phyloP scores from a whole-genome alignment of 257 asterid species.

The Forsythia suspensa region DNA sequence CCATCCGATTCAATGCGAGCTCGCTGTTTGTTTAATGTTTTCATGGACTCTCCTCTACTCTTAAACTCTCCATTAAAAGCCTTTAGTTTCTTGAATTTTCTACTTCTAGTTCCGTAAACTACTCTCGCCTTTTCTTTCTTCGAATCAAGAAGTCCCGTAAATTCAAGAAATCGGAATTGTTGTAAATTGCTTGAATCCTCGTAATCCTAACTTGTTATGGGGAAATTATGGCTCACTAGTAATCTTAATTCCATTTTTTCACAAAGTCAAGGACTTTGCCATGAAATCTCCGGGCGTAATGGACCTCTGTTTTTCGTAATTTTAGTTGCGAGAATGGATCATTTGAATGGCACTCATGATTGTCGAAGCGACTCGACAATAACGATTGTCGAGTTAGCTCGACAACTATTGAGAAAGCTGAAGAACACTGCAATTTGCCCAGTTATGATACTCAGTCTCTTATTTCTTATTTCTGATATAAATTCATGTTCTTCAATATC shows the following conservation, averaged over 20 bases:
- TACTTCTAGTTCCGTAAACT: constrained; percentile 3
- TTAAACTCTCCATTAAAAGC: constrained; percentile 34
- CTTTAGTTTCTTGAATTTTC: constrained; percentile 28
- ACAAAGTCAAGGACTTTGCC: constrained; percentile 43
- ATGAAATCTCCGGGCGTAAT: constrained; percentile 36
- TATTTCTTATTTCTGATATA: no score
- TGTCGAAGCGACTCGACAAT: no score
- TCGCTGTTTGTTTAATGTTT: neutral
- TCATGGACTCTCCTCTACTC: constrained; percentile 48
- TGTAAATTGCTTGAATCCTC: constrained; percentile 27
- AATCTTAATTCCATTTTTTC: constrained; percentile 46
- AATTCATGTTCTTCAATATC: no score
- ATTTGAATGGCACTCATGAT: constrained; percentile 55
- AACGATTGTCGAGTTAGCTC: no score
- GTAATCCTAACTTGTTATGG: constrained; percentile 38
- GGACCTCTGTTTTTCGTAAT: constrained; percentile 32
- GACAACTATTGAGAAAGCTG: no score
- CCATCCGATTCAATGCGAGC: constrained; percentile 35
- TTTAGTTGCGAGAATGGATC: constrained; percentile 54
- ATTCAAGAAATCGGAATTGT: constrained; percentile 26
- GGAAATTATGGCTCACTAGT: constrained; percentile 24
- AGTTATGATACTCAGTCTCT: no score
- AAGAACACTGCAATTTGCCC: no score
- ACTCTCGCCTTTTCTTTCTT: constrained; percentile 24
- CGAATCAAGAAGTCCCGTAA: constrained; percentile 26